Percentiles rank a stretch among this genome's conserved stretches.
These are phyloP conservation scores for Dothiorella sarmentorum DNA, from an alignment of 2,329 filamentous ascomycete genomes.

Conservation along the genomic window DNA sequence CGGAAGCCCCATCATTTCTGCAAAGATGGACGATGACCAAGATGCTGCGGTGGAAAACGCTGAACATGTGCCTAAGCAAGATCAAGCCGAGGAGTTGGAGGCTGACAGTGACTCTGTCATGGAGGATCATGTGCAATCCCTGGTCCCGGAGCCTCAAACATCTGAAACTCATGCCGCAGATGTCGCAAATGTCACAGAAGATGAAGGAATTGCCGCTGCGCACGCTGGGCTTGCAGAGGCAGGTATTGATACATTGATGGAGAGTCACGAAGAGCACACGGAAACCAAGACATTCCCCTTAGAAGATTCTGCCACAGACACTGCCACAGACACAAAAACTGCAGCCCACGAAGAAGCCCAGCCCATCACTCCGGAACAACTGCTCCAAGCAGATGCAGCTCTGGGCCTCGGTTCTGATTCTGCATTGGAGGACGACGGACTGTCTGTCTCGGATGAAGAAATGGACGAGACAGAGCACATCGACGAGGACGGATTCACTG, in stretches of 20 bases:
- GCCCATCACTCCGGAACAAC: neutral
- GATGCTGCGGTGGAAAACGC: too few relatives aligned
- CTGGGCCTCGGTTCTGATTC: neutral
- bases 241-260: neutral
- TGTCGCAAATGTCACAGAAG: neutral
- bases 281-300: too few relatives aligned
- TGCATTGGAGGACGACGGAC: neutral
- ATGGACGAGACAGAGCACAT: slow-evolving; percentile 2
- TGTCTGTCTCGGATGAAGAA: neutral
- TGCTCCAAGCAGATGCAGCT: neutral
- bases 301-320: neutral
- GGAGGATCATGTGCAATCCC: neutral
- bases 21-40: too few relatives aligned
- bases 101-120: neutral
- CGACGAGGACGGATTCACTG: neutral
- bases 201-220: neutral
- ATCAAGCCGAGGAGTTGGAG: neutral
- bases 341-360: neutral
- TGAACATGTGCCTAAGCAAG: too few relatives aligned
- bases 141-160: neutral
- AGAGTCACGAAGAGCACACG: neutral
- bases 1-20: too few relatives aligned
- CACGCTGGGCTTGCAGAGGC: neutral
- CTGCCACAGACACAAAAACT: neutral
- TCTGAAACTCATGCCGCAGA: neutral